Conservation (phyloP, 805 yeast genomes). For the Zygotorulaspora sp. region DNA sequence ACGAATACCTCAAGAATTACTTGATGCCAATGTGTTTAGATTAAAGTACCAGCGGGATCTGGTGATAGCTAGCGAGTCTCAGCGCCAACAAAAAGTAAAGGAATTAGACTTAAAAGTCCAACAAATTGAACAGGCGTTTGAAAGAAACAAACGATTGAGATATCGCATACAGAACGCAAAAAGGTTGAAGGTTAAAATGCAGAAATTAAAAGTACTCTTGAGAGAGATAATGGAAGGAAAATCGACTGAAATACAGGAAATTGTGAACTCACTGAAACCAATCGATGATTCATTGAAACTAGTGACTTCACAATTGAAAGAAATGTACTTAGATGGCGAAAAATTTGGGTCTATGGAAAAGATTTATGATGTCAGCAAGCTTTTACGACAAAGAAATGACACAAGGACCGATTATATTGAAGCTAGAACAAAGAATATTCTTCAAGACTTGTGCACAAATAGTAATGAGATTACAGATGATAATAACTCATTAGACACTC, state of each 20-base stretch:
- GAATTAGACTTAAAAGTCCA: constrained; percentile 21
- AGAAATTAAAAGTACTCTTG: constrained; percentile 18
- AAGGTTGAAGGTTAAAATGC: constrained; percentile 23
- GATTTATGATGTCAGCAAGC: constrained; percentile 9
- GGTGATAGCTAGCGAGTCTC: constrained; percentile 18
- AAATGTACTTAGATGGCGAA: constrained; percentile 27
- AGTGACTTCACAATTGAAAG: constrained; percentile 23
- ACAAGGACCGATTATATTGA: constrained; percentile 11
- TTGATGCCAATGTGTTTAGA: constrained; percentile 61
- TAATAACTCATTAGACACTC: background rate
- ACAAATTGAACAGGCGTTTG: constrained; percentile 21
- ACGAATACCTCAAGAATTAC: constrained; percentile 59
- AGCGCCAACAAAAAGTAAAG: constrained; percentile 10
- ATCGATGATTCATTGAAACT: constrained; percentile 29
- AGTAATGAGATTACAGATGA: too few relatives aligned
- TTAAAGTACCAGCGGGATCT: constrained; percentile 64
- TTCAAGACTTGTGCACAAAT: constrained; percentile 4
- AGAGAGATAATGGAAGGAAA: constrained; percentile 12
- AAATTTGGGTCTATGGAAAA: constrained; percentile 26
- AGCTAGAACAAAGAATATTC: constrained; percentile 6
- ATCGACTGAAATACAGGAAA: constrained; percentile 11
- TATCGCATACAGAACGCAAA: constrained; percentile 18
- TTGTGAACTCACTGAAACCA: constrained; percentile 26
- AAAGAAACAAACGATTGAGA: constrained; percentile 17
- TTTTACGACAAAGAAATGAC: background rate